Conservation (phyloP, 2,329 filamentous ascomycete species). For the Trichophyton equinum region DNA sequence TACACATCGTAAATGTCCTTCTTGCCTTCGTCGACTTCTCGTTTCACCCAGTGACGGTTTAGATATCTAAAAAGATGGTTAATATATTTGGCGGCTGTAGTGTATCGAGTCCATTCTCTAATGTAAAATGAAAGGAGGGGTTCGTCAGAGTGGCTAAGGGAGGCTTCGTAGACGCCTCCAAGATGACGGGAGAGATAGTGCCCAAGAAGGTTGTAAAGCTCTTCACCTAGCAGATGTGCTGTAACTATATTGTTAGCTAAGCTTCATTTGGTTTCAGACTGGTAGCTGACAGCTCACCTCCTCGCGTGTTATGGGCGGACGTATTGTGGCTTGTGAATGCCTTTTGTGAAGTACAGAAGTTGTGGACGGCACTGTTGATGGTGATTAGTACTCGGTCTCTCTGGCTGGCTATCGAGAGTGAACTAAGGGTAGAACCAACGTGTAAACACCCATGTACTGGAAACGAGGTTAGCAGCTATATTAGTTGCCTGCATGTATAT, state of each 20-base stretch:
- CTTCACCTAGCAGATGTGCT: conserved; percentile 92
- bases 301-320: conserved; percentile 50
- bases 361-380: conserved; percentile 65
- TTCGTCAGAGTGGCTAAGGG: conserved; percentile 74
- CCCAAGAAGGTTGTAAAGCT: conserved; percentile 85
- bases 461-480: conserved; percentile 5
- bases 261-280: not conserved
- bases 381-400: conserved; percentile 4
- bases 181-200: conserved; percentile 73
- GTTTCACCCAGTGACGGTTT: conserved; percentile 97
- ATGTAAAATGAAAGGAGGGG: conserved; percentile 88
- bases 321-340: conserved; percentile 50
- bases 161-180: conserved; percentile 54
- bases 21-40: conserved; percentile 97
- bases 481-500: not conserved
- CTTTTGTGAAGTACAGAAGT: conserved; percentile 98
- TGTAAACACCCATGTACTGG: conserved; percentile 92
- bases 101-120: conserved; percentile 91
- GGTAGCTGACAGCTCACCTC: conserved; percentile 46
- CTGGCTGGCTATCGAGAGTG: not conserved
- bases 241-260: conserved; percentile 7
- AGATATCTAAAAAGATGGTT: conserved; percentile 94
- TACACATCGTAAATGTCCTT: conserved; percentile 98
- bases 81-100: conserved; percentile 89
- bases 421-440: conserved; percentile 39